A percentile compares a stretch with the other conserved stretches of the same genome.
Conservation (phyloP, 1,139 yeast genomes). For the Debaryomyces fabryi region DNA sequence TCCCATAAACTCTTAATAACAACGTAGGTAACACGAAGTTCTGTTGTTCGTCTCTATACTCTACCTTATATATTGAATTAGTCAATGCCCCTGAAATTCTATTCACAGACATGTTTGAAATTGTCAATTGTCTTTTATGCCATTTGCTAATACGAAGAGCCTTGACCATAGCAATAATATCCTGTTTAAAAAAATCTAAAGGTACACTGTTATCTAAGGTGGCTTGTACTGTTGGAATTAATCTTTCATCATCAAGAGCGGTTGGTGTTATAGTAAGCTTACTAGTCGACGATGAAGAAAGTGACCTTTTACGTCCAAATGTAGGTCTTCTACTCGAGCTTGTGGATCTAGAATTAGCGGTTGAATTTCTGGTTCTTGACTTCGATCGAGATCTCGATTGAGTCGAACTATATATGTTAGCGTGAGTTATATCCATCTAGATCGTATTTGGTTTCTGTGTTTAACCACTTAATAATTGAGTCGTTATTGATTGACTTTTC, state of each 20-base stretch:
- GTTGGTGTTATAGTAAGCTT: constrained; percentile 33
- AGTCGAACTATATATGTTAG: not conserved
- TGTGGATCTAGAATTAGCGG: constrained; percentile 39
- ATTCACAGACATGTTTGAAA: constrained; percentile 48
- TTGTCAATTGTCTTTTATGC: constrained; percentile 52
- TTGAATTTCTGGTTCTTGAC: constrained; percentile 40
- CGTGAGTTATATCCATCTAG: constrained; percentile 6
- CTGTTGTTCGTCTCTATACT: constrained; percentile 35
- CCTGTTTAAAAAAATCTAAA: constrained; percentile 80
- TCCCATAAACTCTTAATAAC: constrained; percentile 85
- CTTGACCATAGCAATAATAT: constrained; percentile 67
- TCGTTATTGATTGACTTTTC: not conserved
- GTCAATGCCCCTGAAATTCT: constrained; percentile 93
- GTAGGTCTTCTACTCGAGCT: constrained; percentile 44
- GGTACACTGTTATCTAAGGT: constrained; percentile 75
- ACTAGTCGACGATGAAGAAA: constrained; percentile 32
- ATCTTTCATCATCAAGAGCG: constrained; percentile 29
- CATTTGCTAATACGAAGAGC: constrained; percentile 74
- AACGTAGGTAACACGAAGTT: constrained; percentile 44
- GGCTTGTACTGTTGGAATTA: constrained; percentile 44
- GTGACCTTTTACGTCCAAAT: constrained; percentile 30
- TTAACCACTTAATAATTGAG: not conserved
- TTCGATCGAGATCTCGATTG: constrained; percentile 38
- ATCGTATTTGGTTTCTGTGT: not conserved
- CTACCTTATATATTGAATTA: constrained; percentile 78